These are phyloP conservation scores for Mercurialis annua DNA, from an alignment of 345 rosid species.

Conservation along the genomic window DNA sequence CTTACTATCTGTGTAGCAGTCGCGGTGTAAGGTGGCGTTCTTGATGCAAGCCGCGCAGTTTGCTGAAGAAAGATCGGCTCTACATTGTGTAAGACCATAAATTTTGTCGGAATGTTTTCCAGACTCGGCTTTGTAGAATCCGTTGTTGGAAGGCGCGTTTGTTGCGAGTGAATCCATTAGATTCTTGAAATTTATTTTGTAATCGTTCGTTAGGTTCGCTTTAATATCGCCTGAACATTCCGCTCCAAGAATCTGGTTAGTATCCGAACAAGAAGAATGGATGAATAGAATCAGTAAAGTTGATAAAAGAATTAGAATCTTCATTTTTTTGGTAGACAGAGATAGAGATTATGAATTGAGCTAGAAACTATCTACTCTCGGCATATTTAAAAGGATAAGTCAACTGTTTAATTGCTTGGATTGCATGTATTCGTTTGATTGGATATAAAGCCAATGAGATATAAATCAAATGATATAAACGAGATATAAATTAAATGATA, in stretches of 20 bases:
- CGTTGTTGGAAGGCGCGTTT: conserved; percentile 24
- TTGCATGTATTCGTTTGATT: neutral
- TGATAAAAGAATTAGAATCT: conserved; percentile 14
- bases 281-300: conserved; percentile 10
- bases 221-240: conserved; percentile 29
- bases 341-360: neutral
- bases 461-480: too few relatives aligned
- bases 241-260: conserved; percentile 17
- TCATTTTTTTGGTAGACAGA: neutral
- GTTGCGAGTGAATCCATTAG: conserved; percentile 25
- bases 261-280: conserved; percentile 27
- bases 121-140: conserved; percentile 24
- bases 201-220: conserved; percentile 21
- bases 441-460: too few relatives aligned
- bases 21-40: conserved; percentile 11
- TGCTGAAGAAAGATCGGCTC: conserved; percentile 32
- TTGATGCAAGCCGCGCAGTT: conserved; percentile 33
- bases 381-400: neutral
- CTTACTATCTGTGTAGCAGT: conserved; percentile 29
- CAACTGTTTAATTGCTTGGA: conserved; percentile 5
- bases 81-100: conserved; percentile 40
- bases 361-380: too few relatives aligned
- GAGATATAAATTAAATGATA: too few relatives aligned
- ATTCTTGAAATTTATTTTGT: conserved; percentile 24
- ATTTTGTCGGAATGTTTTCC: conserved; percentile 28